A percentile compares a stretch with the other conserved stretches of the same genome.
Conservation (phyloP, 108 stramenopile genomes). For the Asterionellopsis glacialis region DNA sequence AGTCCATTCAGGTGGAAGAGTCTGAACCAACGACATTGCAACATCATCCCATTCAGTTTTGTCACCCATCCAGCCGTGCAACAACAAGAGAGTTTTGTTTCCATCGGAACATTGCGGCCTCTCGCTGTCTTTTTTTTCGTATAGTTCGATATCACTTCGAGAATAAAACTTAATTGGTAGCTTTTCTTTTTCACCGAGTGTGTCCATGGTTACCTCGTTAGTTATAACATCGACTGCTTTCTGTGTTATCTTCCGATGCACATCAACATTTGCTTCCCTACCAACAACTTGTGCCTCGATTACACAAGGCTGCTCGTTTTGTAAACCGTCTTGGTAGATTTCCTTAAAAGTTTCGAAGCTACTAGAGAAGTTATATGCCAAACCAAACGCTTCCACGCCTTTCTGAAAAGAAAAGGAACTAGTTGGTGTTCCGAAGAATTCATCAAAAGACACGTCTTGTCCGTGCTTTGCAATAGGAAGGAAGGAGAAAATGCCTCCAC, state of each 20-base stretch:
- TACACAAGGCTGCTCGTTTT: slow-evolving; percentile 20
- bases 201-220: slow-evolving; percentile 4
- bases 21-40: slow-evolving; percentile 18
- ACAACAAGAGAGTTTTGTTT: slow-evolving; percentile 56
- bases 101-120: not conserved
- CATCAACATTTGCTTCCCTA: slow-evolving; percentile 55
- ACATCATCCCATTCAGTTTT: slow-evolving; percentile 74
- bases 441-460: slow-evolving; percentile 78
- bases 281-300: slow-evolving; percentile 61
- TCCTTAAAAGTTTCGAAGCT: slow-evolving; percentile 33
- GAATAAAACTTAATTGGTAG: slow-evolving; percentile 31
- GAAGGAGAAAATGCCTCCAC: slow-evolving; percentile 93
- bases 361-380: slow-evolving; percentile 35
- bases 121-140: not conserved
- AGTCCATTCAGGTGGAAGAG: slow-evolving; percentile 53
- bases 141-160: not conserved
- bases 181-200: not conserved
- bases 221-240: slow-evolving; percentile 25
- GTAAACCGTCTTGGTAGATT: slow-evolving; percentile 22
- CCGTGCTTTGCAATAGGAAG: slow-evolving; percentile 91
- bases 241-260: slow-evolving; percentile 56
- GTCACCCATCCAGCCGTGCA: slow-evolving; percentile 90
- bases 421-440: slow-evolving; percentile 89
- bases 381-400: slow-evolving; percentile 61
- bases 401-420: slow-evolving; percentile 61